Base-by-base conservation (phyloP, 1,139 yeast genomes). In the Suhomyces bokatorum region DNA sequence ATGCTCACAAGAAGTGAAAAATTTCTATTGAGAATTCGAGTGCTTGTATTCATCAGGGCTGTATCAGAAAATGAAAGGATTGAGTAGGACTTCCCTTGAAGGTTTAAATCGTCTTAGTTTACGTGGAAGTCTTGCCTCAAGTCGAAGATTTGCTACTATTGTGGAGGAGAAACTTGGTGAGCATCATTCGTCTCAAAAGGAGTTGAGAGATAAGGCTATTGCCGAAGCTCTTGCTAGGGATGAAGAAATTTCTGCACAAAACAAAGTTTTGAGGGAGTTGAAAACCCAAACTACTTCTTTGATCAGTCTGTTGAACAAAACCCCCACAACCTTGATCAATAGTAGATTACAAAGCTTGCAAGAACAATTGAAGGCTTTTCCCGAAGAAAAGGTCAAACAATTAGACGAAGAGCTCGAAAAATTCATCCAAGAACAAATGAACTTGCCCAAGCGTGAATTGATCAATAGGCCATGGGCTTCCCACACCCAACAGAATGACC, bases 191-290 rank as follows among this genome's bases (percentile, higher is more conserved):
- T 40, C 46, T 45, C 71, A 66, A 47, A 66, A 63, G 46, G 68
- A 63, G 45, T 51, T 65, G 29, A 69, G 78, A 55, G 78, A 73
- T 50, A 62, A 55, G 48, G 75, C 74, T 3, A 55, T 73, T 37
- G 74, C 77, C 1, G 77, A 72, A 48, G 77, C 78, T 0, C 62
- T 72, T 32, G 77, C 78, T 4, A 62, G 63, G 48, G 78, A 73
- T 52, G 77, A 72, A 61, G 76, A 67, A 48, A 69, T 68, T 26
- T 59, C 65, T 31, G 66, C 68, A 17, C 67, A 56, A 45, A 66
- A 69, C 29, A 71, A 70, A 48, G 62, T 64, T 14, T 57, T 74
- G 39, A 61, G 75, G 32, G 73, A 70, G 48, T 62, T 72, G 45
- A 69, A 65, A 41, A 54, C 54, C 16, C 52, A 58, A 34, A 63